Evolutionary conservation across 768 basidiomycete species (phyloP).

Genomic region (Lentinula guzmanii): DNA sequence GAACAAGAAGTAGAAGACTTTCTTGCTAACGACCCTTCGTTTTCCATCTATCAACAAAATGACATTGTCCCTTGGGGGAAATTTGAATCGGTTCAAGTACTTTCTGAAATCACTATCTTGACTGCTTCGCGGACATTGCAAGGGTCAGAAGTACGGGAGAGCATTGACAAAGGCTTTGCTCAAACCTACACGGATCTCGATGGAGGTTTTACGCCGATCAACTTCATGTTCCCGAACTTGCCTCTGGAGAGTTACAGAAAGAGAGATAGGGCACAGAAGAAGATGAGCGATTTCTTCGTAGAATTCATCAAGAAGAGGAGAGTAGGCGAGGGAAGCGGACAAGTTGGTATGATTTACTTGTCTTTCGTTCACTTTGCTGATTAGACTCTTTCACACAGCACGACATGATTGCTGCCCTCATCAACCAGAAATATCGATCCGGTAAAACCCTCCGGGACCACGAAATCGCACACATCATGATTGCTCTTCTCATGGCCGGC

Average conservation of each 20-base stretch:
- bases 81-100: constrained; percentile 66
- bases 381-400: constrained; percentile 28
- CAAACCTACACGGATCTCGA: constrained; percentile 84
- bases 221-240: constrained; percentile 92
- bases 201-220: constrained; percentile 92
- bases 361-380: background rate
- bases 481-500: constrained; percentile 98
- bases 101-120: constrained; percentile 89
- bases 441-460: constrained; percentile 76
- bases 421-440: constrained; percentile 77
- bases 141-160: constrained; percentile 80
- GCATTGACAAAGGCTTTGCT: constrained; percentile 80
- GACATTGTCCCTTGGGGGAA: constrained; percentile 72
- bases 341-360: background rate
- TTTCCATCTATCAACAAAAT: constrained; percentile 56
- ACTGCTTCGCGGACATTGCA: constrained; percentile 93
- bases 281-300: constrained; percentile 92
- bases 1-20: constrained; percentile 71
- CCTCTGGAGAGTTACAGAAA: constrained; percentile 87
- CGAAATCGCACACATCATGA: constrained; percentile 97
- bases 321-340: constrained; percentile 38
- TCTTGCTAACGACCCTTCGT: constrained; percentile 57
- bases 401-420: constrained; percentile 90
- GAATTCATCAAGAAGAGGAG: constrained; percentile 76
- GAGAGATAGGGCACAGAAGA: constrained; percentile 85